Evolutionary conservation across 495 filamentous ascomycete genomes (phyloP).

Genomic region (Penicillium flavigenum): DNA sequence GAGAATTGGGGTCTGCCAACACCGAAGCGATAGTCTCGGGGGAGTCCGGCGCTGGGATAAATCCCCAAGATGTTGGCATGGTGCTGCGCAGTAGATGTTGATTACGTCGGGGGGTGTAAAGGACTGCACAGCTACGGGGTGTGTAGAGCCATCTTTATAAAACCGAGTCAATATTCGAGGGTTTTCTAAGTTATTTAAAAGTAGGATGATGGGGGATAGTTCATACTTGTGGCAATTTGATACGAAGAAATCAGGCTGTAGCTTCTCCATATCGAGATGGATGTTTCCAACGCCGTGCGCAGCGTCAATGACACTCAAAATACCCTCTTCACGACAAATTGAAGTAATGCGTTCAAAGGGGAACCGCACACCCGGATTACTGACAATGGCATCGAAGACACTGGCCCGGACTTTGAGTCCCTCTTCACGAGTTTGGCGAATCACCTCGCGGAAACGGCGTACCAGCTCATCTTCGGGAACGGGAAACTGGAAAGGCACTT

Average conservation of each 20-base stretch:
- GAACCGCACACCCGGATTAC: slow-evolving; percentile 71
- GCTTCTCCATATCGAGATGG: slow-evolving; percentile 56
- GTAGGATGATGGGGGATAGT: not conserved
- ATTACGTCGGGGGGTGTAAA: slow-evolving; percentile 73
- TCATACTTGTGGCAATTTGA: slow-evolving; percentile 79
- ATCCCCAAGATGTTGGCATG: slow-evolving; percentile 67
- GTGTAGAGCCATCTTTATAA: slow-evolving; percentile 74
- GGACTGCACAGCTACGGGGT: slow-evolving; percentile 75
- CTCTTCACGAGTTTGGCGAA: slow-evolving; percentile 41
- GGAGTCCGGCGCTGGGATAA: slow-evolving; percentile 40
- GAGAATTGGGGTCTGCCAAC: slow-evolving; percentile 49
- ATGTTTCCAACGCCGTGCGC: slow-evolving; percentile 83
- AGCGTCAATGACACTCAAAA: slow-evolving; percentile 70
- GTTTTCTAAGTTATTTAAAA: not conserved
- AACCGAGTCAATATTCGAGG: not conserved
- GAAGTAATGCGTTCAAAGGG: slow-evolving; percentile 69
- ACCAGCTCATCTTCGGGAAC: slow-evolving; percentile 59
- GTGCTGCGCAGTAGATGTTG: slow-evolving; percentile 72
- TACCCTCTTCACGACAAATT: slow-evolving; percentile 60
- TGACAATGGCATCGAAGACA: slow-evolving; percentile 78
- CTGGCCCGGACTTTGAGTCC: slow-evolving; percentile 57
- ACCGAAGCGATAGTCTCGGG: slow-evolving; percentile 29
- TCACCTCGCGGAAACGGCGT: slow-evolving; percentile 46
- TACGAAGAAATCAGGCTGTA: slow-evolving; percentile 82
- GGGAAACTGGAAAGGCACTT: slow-evolving; percentile 56